Conservation (phyloP, 2,329 filamentous ascomycete species). For the Neurospora crassa region DNA sequence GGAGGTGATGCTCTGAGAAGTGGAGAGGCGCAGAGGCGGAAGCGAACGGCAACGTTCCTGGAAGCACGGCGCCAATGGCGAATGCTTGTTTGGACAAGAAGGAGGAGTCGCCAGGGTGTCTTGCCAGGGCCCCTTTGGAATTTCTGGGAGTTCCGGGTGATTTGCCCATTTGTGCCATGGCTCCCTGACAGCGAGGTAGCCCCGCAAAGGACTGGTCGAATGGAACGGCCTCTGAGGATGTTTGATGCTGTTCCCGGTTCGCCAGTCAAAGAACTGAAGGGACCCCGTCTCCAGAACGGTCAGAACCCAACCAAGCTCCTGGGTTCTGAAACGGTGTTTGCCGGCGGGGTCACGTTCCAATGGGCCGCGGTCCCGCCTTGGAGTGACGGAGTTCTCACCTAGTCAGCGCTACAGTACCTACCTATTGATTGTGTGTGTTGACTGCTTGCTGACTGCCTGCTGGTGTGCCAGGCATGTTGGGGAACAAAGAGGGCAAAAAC, state of each 20-base stretch:
- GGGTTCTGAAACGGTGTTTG: not conserved
- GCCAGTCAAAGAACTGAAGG: not conserved
- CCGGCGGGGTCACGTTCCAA: not conserved
- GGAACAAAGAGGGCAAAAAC: not conserved
- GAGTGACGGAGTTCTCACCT: not conserved
- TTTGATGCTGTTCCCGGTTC: not conserved
- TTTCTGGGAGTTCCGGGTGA: conserved; percentile 7
- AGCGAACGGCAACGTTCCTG: conserved; percentile 1
- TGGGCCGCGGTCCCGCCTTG: not conserved
- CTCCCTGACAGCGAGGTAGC: not conserved
- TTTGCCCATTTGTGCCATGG: conserved; percentile 5
- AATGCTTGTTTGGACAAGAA: not conserved
- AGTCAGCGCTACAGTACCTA: not conserved
- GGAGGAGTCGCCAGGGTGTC: not conserved
- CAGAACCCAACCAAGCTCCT: not conserved
- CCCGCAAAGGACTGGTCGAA: not conserved
- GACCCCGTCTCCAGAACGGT: not conserved
- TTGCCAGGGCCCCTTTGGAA: not conserved
- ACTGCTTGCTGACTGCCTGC: not conserved
- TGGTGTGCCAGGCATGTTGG: not conserved
- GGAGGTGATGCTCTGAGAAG: not conserved
- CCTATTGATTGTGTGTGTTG: not conserved
- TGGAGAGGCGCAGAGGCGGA: not conserved
- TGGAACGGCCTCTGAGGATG: not conserved
- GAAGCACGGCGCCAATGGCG: not conserved